phyloP scores from a whole-genome alignment of 768 basidiomycete species.

The Tephrocybe sp. region DNA sequence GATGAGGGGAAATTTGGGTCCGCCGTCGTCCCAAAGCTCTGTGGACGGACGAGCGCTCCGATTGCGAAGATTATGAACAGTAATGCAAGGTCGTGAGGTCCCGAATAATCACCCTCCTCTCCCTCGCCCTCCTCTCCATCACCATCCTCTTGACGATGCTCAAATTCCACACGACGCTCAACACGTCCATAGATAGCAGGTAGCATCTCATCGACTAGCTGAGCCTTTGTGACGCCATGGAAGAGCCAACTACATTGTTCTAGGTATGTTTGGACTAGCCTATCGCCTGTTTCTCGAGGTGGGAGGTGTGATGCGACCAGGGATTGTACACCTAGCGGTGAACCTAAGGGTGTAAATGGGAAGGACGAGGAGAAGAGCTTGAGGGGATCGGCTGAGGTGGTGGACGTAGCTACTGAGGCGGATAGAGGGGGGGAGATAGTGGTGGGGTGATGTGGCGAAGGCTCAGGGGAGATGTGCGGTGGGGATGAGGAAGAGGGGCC shows the following conservation, averaged over 20 bases:
- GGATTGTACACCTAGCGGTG: conserved; percentile 41
- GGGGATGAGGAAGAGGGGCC: conserved; percentile 23
- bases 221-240: conserved; percentile 42
- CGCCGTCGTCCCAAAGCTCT: too few relatives aligned
- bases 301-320: conserved; percentile 57
- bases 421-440: conserved; percentile 18
- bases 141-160: not conserved
- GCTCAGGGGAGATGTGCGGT: conserved; percentile 17
- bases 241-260: conserved; percentile 52
- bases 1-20: too few relatives aligned
- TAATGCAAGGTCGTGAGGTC: conserved; percentile 47
- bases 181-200: conserved; percentile 34
- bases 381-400: conserved; percentile 26
- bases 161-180: not conserved
- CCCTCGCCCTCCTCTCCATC: not conserved
- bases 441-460: conserved; percentile 19
- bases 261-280: conserved; percentile 44
- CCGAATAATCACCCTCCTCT: conserved; percentile 31
- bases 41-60: conserved; percentile 50
- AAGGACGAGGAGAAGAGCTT: conserved; percentile 57
- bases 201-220: conserved; percentile 42
- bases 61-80: conserved; percentile 51
- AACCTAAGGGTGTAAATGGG: conserved; percentile 61
- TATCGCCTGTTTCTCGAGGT: conserved; percentile 43
- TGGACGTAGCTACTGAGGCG: conserved; percentile 11